These are phyloP conservation scores for Beauveria sp. DNA, from an alignment of 2,329 filamentous ascomycete species.

Conservation along the genomic window DNA sequence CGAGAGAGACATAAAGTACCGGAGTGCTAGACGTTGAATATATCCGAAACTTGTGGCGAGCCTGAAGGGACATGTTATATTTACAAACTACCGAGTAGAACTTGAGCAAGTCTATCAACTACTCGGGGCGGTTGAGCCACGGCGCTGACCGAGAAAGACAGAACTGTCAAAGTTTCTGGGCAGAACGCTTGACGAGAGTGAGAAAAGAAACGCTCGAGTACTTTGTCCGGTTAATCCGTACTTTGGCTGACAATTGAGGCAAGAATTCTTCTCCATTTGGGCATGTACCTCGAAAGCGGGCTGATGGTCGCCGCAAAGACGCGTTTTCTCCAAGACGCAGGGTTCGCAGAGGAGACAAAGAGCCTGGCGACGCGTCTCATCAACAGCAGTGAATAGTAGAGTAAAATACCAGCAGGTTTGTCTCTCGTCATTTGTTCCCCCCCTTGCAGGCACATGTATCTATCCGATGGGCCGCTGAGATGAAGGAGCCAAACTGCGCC, in stretches of 20 bases:
- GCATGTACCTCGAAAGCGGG: slow-evolving; percentile 1
- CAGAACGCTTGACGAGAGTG: too few relatives aligned
- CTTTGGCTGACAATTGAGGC: slow-evolving; percentile 1
- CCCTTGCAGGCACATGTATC: not conserved
- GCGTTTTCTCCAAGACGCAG: not conserved
- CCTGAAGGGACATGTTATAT: not conserved
- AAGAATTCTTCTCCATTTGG: not conserved
- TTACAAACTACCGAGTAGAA: not conserved
- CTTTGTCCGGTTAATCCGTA: not conserved
- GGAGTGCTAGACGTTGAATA: not conserved
- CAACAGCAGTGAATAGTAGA: not conserved
- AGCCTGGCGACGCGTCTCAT: not conserved
- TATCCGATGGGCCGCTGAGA: not conserved
- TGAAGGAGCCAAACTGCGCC: not conserved
- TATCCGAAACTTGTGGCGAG: not conserved
- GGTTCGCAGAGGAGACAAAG: not conserved
- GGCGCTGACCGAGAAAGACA: not conserved
- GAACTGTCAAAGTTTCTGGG: not conserved
- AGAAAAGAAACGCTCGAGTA: not conserved
- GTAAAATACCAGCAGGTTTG: not conserved
- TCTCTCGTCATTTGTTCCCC: not conserved
- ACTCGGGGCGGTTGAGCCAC: too few relatives aligned
- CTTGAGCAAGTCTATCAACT: too few relatives aligned
- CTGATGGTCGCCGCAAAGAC: not conserved
- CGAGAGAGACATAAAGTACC: not conserved